Percentiles rank a stretch among this genome's conserved stretches.
Evolutionary conservation across 2,329 filamentous ascomycete species (phyloP).

Genomic region (Dendryphion nanum): DNA sequence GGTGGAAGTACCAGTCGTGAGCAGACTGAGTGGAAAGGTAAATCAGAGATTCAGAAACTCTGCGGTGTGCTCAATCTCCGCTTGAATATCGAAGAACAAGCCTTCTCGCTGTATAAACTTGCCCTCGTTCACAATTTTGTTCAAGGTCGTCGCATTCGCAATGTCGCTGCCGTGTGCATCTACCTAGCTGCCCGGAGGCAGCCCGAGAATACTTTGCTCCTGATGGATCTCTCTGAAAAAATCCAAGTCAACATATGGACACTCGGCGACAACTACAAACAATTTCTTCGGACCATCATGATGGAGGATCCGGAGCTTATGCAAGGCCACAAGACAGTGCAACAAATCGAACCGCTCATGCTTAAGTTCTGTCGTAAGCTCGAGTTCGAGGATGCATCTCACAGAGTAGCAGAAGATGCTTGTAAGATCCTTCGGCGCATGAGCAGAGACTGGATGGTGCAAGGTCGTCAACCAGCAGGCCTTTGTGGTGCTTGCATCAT

Average conservation of each 20-base stretch:
- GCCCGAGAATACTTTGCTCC: constrained; percentile 78
- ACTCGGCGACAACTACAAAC: constrained; percentile 86
- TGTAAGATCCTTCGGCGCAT: constrained; percentile 86
- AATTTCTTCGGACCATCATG: constrained; percentile 66
- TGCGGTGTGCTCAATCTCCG: constrained; percentile 40
- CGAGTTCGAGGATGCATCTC: constrained; percentile 80
- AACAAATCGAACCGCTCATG: constrained; percentile 84
- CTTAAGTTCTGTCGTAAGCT: constrained; percentile 87
- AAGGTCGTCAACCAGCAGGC: constrained; percentile 87
- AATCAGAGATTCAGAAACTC: constrained; percentile 40
- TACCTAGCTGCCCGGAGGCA: constrained; percentile 84
- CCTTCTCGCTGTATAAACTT: constrained; percentile 44
- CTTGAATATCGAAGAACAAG: constrained; percentile 37
- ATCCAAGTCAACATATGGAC: constrained; percentile 86
- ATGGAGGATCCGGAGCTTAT: constrained; percentile 55
- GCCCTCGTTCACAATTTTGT: constrained; percentile 60
- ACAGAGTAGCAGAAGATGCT: constrained; percentile 84
- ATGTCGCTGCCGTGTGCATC: constrained; percentile 85
- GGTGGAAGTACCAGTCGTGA: constrained; percentile 57
- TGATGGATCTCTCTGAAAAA: constrained; percentile 92
- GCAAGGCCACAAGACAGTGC: constrained; percentile 53
- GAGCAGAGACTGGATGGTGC: constrained; percentile 96
- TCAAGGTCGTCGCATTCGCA: constrained; percentile 73
- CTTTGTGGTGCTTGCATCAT: constrained; percentile 93
- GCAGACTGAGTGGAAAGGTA: constrained; percentile 60